These are phyloP conservation scores for Calonectria crousiana DNA, from an alignment of 2,329 filamentous ascomycete genomes.

Conservation along the genomic window DNA sequence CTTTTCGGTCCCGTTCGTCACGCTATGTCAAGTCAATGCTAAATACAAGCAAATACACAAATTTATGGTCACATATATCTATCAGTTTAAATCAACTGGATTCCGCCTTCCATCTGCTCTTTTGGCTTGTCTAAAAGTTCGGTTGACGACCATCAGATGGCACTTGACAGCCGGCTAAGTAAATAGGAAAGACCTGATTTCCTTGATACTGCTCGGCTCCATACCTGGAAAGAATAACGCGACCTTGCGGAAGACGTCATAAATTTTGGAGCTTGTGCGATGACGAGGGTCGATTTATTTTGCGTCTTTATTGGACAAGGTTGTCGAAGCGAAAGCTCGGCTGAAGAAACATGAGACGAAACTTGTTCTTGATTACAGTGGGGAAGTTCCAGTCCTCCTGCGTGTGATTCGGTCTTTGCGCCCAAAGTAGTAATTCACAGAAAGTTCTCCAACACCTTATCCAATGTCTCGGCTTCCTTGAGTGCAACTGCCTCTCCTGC, in stretches of 20 bases:
- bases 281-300: background rate
- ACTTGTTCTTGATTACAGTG: background rate
- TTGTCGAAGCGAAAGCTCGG: background rate
- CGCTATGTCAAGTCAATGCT: no score
- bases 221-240: background rate
- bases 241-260: background rate
- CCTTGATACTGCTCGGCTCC: background rate
- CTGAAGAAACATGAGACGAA: background rate
- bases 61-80: background rate
- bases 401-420: background rate
- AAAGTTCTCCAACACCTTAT: background rate
- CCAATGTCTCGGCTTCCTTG: background rate
- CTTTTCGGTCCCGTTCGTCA: background rate
- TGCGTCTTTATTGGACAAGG: background rate
- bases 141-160: background rate
- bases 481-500: slow-evolving; percentile 38
- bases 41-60: no score
- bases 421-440: background rate
- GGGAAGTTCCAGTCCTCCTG: background rate
- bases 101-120: background rate
- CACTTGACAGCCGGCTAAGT: background rate
- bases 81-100: background rate
- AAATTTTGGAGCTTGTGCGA: background rate
- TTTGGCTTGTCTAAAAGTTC: background rate
- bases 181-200: background rate